phyloP scores from a whole-genome alignment of 371 early-diverging fungal species.

The Syncephalastrum contaminatum region DNA sequence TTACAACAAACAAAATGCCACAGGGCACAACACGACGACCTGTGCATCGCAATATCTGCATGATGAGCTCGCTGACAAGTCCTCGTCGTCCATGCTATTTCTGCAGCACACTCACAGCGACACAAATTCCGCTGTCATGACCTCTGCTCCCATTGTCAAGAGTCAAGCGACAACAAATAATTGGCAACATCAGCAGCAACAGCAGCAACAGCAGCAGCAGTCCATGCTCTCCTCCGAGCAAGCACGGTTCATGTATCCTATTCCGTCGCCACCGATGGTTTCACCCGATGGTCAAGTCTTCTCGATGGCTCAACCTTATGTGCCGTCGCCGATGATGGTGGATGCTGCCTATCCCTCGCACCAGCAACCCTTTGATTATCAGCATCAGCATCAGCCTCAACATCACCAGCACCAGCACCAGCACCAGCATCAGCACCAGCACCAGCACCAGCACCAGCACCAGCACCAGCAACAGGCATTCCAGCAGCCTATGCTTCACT shows the following conservation, averaged over 20 bases:
- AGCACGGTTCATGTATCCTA: background rate
- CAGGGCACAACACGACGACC: no score
- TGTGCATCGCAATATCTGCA: conserved; percentile 10
- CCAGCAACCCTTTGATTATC: background rate
- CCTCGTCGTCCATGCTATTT: no score
- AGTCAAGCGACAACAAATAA: conserved; percentile 17
- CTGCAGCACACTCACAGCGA: conserved; percentile 1
- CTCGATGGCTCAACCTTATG: no score
- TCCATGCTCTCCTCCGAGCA: conserved; percentile 4
- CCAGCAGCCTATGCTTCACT: no score
- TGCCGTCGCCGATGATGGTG: background rate
- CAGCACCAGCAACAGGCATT: background rate
- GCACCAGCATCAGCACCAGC: background rate
- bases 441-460: conserved; percentile 1
- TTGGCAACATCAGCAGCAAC: conserved; percentile 5
- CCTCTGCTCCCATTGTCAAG: conserved; percentile 21
- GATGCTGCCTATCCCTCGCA: background rate
- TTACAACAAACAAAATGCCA: no score
- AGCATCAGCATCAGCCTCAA: no score
- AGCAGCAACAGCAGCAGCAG: conserved; percentile 3
- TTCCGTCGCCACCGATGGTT: no score
- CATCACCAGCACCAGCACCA: conserved; percentile 2
- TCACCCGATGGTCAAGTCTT: no score
- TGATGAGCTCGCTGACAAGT: no score
- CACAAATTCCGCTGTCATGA: background rate